Evolutionary conservation across 2,329 filamentous ascomycete genomes (phyloP).

Genomic region (Alternaria angustiovoidea): DNA sequence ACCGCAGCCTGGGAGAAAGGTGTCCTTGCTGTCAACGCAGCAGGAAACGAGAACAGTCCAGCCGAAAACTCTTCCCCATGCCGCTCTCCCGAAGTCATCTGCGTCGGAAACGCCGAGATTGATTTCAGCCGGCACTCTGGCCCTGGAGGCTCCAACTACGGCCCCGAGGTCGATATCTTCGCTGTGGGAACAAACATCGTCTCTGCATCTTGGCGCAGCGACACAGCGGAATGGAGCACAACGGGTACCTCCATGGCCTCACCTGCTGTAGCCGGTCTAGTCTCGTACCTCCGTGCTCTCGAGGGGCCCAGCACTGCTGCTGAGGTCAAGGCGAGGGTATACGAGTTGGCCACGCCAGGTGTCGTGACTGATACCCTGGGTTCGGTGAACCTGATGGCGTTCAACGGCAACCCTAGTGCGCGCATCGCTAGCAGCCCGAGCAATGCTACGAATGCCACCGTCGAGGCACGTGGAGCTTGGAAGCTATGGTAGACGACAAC

Average conservation of each 20-base stretch:
- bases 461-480: background rate
- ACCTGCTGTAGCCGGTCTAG: slow-evolving; percentile 73
- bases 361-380: slow-evolving; percentile 33
- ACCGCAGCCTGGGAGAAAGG: slow-evolving; percentile 42
- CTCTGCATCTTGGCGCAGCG: slow-evolving; percentile 57
- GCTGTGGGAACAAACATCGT: slow-evolving; percentile 51
- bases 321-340: slow-evolving; percentile 33
- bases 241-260: slow-evolving; percentile 72
- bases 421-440: background rate
- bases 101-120: slow-evolving; percentile 46
- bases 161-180: slow-evolving; percentile 50
- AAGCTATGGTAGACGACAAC: background rate
- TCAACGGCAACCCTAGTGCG: slow-evolving; percentile 33
- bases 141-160: slow-evolving; percentile 45
- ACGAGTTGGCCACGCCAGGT: slow-evolving; percentile 30
- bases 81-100: slow-evolving; percentile 46
- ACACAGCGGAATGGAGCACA: slow-evolving; percentile 54
- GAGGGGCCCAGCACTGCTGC: slow-evolving; percentile 44
- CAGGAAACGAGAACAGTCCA: slow-evolving; percentile 46
- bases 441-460: background rate
- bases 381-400: slow-evolving; percentile 37
- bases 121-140: slow-evolving; percentile 30
- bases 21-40: slow-evolving; percentile 46
- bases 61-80: slow-evolving; percentile 42
- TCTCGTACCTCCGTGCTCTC: slow-evolving; percentile 70